Conservation (phyloP, 208 protist genomes). For the Trypanosoma cruzi region DNA sequence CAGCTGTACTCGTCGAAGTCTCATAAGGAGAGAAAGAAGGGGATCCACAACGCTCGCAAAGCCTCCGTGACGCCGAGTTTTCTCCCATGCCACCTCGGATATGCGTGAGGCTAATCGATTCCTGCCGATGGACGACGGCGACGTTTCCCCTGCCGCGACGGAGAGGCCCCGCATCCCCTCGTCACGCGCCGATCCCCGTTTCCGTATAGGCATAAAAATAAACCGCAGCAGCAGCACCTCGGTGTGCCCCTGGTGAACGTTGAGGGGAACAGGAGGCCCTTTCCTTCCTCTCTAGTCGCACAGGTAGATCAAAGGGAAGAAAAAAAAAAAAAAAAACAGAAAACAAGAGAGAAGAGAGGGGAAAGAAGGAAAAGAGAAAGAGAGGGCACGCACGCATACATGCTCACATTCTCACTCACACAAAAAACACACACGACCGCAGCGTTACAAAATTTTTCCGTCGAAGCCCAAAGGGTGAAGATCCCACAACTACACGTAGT, state of each 20-base stretch:
- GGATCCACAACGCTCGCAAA: slow-evolving; percentile 61
- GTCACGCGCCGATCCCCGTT: not conserved
- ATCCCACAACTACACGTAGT: not conserved
- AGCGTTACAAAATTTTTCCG: not conserved
- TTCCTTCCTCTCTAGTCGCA: not conserved
- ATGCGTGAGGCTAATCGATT: not conserved
- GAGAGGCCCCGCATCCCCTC: not conserved
- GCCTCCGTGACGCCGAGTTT: slow-evolving; percentile 41
- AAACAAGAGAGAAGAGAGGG: not conserved
- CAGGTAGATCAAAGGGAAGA: not conserved
- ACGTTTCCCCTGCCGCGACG: not conserved
- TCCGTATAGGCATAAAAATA: not conserved
- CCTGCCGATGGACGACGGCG: not conserved
- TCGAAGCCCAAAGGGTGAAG: not conserved
- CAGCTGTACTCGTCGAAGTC: slow-evolving; percentile 53
- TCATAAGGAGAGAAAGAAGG: slow-evolving; percentile 61
- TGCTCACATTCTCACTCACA: not conserved
- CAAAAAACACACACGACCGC: not conserved
- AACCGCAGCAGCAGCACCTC: not conserved
- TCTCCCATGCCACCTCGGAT: not conserved
- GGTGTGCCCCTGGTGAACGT: not conserved
- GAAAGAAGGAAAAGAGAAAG: slow-evolving; percentile 4
- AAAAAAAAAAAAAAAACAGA: slow-evolving; percentile 8
- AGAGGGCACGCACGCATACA: not conserved
- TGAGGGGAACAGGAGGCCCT: not conserved